A percentile compares a stretch with the other conserved stretches of the same genome.
These are phyloP conservation scores for Puccinia novopanici DNA, from an alignment of 1,284 basidiomycete species.

Conservation along the genomic window DNA sequence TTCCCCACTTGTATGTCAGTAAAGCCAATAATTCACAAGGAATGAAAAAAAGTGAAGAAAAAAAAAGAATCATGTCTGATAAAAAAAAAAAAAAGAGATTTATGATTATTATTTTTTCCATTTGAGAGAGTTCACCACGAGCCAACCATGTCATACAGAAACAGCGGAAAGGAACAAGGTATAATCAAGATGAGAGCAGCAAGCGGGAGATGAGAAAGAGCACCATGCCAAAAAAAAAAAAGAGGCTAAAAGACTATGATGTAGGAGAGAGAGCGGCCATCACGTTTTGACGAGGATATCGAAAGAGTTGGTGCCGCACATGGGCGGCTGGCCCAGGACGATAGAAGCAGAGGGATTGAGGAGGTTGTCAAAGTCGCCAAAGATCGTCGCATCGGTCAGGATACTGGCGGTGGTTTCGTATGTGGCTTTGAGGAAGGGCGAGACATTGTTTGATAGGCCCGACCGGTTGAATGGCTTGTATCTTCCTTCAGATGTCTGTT, in stretches of 20 bases:
- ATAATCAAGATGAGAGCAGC: too few species aligned
- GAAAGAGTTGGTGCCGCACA: constrained; percentile 84
- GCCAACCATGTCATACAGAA: too few species aligned
- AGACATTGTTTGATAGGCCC: constrained; percentile 85
- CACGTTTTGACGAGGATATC: constrained; percentile 57
- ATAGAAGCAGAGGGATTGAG: constrained; percentile 85
- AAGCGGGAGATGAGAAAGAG: too few species aligned
- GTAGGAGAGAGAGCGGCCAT: background rate
- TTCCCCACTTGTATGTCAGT: too few species aligned
- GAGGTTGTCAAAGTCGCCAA: constrained; percentile 91
- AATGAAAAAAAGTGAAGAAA: background rate
- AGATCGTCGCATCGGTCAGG: constrained; percentile 87
- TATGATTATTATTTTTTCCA: too few species aligned
- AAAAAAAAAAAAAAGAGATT: too few species aligned
- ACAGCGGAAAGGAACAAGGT: too few species aligned
- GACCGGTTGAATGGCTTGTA: constrained; percentile 98
- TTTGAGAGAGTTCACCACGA: too few species aligned
- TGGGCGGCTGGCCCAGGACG: constrained; percentile 80
- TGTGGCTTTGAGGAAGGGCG: constrained; percentile 91
- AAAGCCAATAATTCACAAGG: background rate
- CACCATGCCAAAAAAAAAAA: background rate
- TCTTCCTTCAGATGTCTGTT: constrained; percentile 92
- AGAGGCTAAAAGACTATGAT: background rate
- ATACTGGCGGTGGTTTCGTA: constrained; percentile 97
- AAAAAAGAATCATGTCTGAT: background rate